Percentiles rank a stretch among this genome's conserved stretches.
Conservation (phyloP, 179 eudicot species). For the Silene noctiflora region DNA sequence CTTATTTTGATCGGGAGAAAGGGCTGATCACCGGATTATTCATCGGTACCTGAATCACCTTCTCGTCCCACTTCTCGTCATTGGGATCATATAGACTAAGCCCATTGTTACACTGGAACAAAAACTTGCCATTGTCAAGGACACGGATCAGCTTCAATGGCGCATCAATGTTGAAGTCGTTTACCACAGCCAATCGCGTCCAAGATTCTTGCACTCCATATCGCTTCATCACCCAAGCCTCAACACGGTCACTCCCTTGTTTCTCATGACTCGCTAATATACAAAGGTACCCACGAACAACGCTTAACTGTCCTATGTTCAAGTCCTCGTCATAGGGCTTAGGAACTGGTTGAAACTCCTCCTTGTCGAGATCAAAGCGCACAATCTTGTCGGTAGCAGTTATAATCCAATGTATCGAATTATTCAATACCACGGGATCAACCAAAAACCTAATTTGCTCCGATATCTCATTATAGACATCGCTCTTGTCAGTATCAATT, state of each 20-base stretch:
- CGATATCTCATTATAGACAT: not conserved
- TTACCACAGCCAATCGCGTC: not conserved
- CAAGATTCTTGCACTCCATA: conserved; percentile 7
- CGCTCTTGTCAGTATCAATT: not conserved
- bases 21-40: conserved; percentile 3
- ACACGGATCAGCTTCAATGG: not conserved
- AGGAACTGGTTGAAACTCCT: not conserved
- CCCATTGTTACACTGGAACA: not conserved
- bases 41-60: not conserved
- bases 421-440: not conserved
- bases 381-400: not conserved
- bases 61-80: conserved; percentile 5
- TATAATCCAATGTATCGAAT: not conserved
- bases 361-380: conserved; percentile 3
- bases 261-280: not conserved
- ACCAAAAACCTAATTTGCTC: not conserved
- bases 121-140: conserved; percentile 7
- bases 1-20: not conserved
- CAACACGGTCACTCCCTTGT: not conserved
- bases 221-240: conserved; percentile 4
- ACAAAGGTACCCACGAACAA: not conserved
- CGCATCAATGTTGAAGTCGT: not conserved
- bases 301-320: conserved; percentile 9
- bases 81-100: not conserved
- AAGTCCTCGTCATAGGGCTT: not conserved